Conservation (phyloP, 1,139 yeast species). For the Neolecta irregularis region DNA sequence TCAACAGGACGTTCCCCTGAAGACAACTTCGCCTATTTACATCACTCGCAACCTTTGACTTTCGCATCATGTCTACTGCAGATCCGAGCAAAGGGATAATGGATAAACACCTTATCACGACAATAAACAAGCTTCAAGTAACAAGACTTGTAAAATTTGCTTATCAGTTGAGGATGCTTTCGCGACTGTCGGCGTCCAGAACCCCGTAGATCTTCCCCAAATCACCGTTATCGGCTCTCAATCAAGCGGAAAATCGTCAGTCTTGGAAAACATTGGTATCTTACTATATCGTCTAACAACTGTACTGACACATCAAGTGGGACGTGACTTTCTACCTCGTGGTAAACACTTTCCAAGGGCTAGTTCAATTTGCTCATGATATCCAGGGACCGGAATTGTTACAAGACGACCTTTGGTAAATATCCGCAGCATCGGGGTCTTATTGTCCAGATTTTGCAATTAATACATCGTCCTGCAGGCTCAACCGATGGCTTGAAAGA, state of each 20-base stretch:
- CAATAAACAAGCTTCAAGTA: constrained; percentile 83
- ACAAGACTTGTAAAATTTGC: constrained; percentile 11
- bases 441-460: constrained; percentile 16
- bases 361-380: neutral
- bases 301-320: no score
- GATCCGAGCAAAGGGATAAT: constrained; percentile 25
- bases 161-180: constrained; percentile 74
- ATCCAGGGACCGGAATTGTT: constrained; percentile 68
- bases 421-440: no score
- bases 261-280: constrained; percentile 80
- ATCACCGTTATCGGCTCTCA: constrained; percentile 95
- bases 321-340: constrained; percentile 86
- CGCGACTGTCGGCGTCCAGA: constrained; percentile 61
- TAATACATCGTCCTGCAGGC: constrained; percentile 18
- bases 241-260: constrained; percentile 87
- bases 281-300: no score
- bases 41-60: no score
- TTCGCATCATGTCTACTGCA: no score
- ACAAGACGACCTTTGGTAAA: constrained; percentile 76
- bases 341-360: constrained; percentile 28
- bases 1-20: no score
- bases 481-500: constrained; percentile 15
- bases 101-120: constrained; percentile 82
- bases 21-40: no score
- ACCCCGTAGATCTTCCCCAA: constrained; percentile 66